phyloP scores from a whole-genome alignment of 345 rosid species.

The Anastatica hierochuntica region DNA sequence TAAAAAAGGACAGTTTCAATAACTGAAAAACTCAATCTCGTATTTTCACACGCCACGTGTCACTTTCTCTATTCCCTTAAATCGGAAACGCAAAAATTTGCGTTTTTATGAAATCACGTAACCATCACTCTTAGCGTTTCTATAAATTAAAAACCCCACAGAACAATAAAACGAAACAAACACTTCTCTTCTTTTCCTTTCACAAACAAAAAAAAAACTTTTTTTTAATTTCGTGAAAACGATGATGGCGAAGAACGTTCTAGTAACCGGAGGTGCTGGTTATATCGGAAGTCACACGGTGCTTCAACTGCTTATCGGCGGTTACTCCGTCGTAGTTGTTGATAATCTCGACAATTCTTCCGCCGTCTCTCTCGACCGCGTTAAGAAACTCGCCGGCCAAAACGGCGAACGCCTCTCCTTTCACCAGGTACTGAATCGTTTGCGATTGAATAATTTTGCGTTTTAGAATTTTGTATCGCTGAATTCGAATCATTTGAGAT shows the following conservation, averaged over 20 bases:
- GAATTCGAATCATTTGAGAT: not conserved
- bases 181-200: no score
- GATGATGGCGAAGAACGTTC: constrained; percentile 39
- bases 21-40: no score
- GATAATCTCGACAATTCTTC: constrained; percentile 88
- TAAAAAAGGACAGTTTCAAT: no score
- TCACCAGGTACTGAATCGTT: constrained; percentile 67
- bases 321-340: constrained; percentile 56
- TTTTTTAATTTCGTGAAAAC: no score
- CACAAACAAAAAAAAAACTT: no score
- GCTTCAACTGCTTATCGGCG: constrained; percentile 69
- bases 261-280: constrained; percentile 98
- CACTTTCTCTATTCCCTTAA: no score
- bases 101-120: no score
- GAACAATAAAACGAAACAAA: no score
- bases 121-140: no score
- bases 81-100: no score
- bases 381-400: constrained; percentile 56
- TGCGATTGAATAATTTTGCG: not conserved
- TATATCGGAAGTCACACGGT: constrained; percentile 97
- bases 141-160: no score
- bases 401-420: constrained; percentile 47
- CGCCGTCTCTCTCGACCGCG: constrained; percentile 47
- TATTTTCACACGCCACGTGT: no score
- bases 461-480: not conserved